phyloP scores from a whole-genome alignment of 371 early-diverging fungal genomes.

The Mortierella polycephala region DNA sequence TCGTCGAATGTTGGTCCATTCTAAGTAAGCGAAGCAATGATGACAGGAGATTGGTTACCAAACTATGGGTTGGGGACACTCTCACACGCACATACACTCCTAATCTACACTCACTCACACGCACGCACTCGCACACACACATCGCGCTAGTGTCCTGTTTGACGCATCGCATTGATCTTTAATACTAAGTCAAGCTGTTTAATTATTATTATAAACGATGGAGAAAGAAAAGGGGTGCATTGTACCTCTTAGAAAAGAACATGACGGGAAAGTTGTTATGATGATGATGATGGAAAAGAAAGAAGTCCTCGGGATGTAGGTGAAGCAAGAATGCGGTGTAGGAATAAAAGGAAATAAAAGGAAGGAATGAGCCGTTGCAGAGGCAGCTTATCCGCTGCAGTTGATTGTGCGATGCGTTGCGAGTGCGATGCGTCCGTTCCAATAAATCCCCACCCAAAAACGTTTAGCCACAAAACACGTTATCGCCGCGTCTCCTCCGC shows the following conservation, averaged over 20 bases:
- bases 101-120: not conserved
- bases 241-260: not conserved
- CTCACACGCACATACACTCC: not conserved
- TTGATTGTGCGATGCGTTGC: not conserved
- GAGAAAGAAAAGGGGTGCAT: not conserved
- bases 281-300: not conserved
- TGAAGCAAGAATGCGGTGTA: too few species aligned
- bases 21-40: not conserved
- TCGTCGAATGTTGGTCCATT: constrained; percentile 8
- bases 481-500: constrained; percentile 23
- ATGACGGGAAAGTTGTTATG: not conserved
- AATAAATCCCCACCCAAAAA: not conserved
- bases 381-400: too few species aligned
- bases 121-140: not conserved
- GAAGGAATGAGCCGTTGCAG: not conserved
- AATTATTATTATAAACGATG: not conserved
- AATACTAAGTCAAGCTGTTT: not conserved
- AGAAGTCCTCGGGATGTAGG: too few species aligned
- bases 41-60: too few species aligned
- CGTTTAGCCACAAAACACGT: not conserved
- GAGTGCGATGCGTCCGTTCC: too few species aligned
- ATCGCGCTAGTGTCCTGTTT: too few species aligned
- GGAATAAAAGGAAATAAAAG: not conserved
- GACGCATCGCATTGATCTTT: not conserved
- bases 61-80: too few species aligned